Conservation (phyloP, 345 rosid species). For the Aurinia saxatilis region DNA sequence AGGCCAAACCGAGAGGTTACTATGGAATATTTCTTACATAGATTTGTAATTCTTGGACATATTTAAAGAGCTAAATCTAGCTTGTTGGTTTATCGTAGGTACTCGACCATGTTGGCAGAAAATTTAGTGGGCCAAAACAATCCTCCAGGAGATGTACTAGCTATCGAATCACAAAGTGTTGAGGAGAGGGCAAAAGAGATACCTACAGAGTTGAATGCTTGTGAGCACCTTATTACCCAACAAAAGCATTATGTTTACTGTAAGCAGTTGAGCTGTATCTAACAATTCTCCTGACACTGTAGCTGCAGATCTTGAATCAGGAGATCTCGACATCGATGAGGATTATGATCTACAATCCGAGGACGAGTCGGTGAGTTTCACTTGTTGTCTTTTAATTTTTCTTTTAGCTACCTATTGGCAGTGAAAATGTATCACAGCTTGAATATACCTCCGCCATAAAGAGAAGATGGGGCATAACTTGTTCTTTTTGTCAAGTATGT, state of each 20-base stretch:
- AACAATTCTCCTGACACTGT: slow-evolving; percentile 5
- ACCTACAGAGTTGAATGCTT: slow-evolving; percentile 31
- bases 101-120: slow-evolving; percentile 99
- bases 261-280: slow-evolving; percentile 11
- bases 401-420: not conserved
- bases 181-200: slow-evolving; percentile 29
- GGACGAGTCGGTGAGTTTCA: slow-evolving; percentile 65
- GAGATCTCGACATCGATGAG: slow-evolving; percentile 49
- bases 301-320: slow-evolving; percentile 40
- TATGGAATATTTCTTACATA: not conserved
- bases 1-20: slow-evolving; percentile 98
- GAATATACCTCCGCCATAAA: not conserved
- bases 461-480: not conserved
- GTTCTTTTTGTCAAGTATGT: not conserved
- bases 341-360: slow-evolving; percentile 58
- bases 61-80: not conserved
- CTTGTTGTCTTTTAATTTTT: not conserved
- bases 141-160: slow-evolving; percentile 25
- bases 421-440: slow-evolving; percentile 2
- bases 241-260: not conserved
- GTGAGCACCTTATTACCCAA: slow-evolving; percentile 35
- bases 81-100: slow-evolving; percentile 42
- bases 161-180: slow-evolving; percentile 27
- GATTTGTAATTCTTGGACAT: not conserved
- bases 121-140: slow-evolving; percentile 51